A percentile compares a stretch with the other conserved stretches of the same genome.
phyloP scores from a whole-genome alignment of 129 eudicot genomes.

The Pseudognaphalium luteoalbum region DNA sequence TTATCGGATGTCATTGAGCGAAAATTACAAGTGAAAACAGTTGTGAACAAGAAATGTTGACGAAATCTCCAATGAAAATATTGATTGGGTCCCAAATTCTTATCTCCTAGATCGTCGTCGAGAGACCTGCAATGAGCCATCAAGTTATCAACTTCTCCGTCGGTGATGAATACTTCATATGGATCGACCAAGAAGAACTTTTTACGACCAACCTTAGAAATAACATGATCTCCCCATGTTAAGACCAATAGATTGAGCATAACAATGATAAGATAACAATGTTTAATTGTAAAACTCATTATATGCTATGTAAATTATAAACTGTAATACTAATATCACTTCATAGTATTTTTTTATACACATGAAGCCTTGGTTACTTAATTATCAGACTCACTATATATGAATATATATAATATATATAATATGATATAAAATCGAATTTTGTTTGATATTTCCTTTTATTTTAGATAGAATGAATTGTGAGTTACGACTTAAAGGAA shows the following conservation, averaged over 20 bases:
- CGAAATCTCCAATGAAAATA: constrained; percentile 22
- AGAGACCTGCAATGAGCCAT: constrained; percentile 25
- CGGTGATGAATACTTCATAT: constrained; percentile 8
- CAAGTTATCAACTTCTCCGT: constrained; percentile 25
- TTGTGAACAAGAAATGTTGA: constrained; percentile 13
- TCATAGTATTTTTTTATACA: not conserved
- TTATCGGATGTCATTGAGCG: constrained; percentile 10
- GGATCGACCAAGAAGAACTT: not conserved
- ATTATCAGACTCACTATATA: too few species aligned
- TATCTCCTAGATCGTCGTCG: constrained; percentile 28
- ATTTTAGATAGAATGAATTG: too few species aligned
- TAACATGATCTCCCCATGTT: not conserved
- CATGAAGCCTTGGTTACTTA: not conserved
- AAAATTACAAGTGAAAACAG: constrained; percentile 10
- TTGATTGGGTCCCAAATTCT: not conserved
- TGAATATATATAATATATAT: too few species aligned
- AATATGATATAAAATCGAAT: too few species aligned
- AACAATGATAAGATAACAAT: not conserved
- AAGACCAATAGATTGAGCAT: not conserved
- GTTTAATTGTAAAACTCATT: constrained; percentile 11
- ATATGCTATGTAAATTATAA: not conserved
- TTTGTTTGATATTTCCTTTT: too few species aligned
- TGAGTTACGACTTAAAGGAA: too few species aligned
- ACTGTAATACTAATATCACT: too few species aligned
- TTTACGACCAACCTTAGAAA: not conserved